Percentiles rank a stretch among this genome's conserved stretches.
Evolutionary conservation across 1,284 basidiomycete species (phyloP).

Genomic region (Puccinia novopanici): DNA sequence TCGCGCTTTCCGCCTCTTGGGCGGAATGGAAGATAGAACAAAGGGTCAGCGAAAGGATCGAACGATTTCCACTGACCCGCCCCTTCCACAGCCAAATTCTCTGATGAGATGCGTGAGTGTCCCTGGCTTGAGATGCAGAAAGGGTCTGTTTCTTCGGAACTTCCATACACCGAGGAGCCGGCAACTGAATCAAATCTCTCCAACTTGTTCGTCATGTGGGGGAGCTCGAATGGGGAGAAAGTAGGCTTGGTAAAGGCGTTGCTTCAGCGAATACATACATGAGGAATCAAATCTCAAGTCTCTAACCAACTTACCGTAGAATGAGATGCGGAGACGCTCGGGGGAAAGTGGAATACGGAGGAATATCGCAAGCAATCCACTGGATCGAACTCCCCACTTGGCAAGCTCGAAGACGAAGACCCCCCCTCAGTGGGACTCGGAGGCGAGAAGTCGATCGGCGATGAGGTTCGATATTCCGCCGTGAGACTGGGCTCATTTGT

Average conservation of each 20-base stretch:
- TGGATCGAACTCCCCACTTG: conserved; percentile 17
- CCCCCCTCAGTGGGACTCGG: conserved; percentile 1
- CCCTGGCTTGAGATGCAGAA: conserved; percentile 11
- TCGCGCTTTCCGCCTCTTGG: neutral
- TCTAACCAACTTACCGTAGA: conserved; percentile 1
- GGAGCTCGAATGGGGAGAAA: neutral
- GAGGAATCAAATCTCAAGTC: neutral
- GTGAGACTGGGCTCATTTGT: conserved; percentile 40
- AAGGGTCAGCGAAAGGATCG: conserved; percentile 36
- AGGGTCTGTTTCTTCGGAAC: conserved; percentile 20
- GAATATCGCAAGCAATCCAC: conserved; percentile 36
- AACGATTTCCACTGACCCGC: neutral
- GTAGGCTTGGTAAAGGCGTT: neutral
- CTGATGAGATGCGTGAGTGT: conserved; percentile 30
- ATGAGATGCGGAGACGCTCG: neutral
- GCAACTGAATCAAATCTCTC: neutral
- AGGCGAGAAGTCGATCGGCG: conserved; percentile 42
- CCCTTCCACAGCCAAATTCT: neutral
- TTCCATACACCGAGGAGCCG: neutral
- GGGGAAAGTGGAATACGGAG: conserved; percentile 35
- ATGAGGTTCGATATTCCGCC: conserved; percentile 34
- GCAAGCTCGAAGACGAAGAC: neutral
- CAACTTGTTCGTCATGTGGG: neutral
- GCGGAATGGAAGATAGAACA: conserved; percentile 25
- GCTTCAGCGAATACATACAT: neutral